Evolutionary conservation across 768 basidiomycete genomes (phyloP).

Genomic region (Termitomyces sp.): DNA sequence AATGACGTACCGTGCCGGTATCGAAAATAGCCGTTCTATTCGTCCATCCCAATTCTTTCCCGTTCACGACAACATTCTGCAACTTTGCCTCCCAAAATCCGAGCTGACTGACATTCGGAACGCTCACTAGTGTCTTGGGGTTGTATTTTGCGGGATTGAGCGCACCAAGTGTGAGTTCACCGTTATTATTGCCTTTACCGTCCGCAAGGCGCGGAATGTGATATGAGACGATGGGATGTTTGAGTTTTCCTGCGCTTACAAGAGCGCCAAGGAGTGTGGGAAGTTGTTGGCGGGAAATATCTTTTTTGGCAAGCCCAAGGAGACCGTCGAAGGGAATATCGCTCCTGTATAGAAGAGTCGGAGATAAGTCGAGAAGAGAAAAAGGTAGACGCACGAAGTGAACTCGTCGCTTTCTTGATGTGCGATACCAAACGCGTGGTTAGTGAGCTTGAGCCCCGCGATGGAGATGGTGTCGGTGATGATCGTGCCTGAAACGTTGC

Average conservation of each 20-base stretch:
- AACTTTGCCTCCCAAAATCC: conserved; percentile 53
- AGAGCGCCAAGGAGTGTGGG: conserved; percentile 56
- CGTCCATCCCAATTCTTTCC: conserved; percentile 30
- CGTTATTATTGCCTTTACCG: conserved; percentile 33
- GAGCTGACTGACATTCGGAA: conserved; percentile 40
- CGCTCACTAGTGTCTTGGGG: conserved; percentile 35
- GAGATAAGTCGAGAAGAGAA: conserved; percentile 1
- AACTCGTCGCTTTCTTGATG: conserved; percentile 49
- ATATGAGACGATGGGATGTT: conserved; percentile 55
- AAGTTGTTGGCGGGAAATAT: conserved; percentile 47
- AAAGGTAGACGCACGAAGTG: conserved; percentile 22
- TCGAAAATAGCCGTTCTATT: conserved; percentile 53
- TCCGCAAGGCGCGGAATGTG: conserved; percentile 58
- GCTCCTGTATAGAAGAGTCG: conserved; percentile 12
- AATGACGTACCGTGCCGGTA: conserved; percentile 27
- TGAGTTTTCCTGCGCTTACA: conserved; percentile 39
- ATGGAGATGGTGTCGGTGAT: conserved; percentile 52
- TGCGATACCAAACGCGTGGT: conserved; percentile 61
- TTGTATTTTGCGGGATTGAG: conserved; percentile 51
- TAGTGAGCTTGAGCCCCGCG: conserved; percentile 46
- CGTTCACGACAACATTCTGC: conserved; percentile 42
- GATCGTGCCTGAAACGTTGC: conserved; percentile 51
- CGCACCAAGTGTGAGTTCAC: conserved; percentile 60
- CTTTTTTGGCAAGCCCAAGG: conserved; percentile 36
- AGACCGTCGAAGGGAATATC: conserved; percentile 49